phyloP scores from a whole-genome alignment of 2,329 filamentous ascomycete species.

The Colletotrichum camelliae region DNA sequence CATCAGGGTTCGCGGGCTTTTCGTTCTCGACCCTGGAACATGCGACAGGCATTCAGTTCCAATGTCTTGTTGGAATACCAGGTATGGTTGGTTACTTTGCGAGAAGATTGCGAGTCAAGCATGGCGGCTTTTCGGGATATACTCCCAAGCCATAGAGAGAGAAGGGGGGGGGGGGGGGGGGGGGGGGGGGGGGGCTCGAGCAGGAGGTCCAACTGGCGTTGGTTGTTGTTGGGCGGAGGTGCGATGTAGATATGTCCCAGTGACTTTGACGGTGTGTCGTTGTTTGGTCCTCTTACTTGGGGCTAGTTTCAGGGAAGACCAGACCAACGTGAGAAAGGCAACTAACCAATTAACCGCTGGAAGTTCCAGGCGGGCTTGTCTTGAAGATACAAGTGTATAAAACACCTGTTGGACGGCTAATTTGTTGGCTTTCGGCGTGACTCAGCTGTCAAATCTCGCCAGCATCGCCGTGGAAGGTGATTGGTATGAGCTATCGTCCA shows the following conservation, averaged over 20 bases:
- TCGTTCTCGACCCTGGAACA: background rate
- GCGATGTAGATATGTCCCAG: background rate
- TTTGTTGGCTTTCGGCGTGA: background rate
- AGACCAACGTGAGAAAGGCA: background rate
- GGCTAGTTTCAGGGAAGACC: background rate
- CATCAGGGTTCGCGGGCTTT: background rate
- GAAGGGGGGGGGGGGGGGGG: too few relatives aligned
- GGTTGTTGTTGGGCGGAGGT: background rate
- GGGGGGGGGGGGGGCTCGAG: too few relatives aligned
- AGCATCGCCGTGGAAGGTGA: background rate
- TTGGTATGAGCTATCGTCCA: background rate
- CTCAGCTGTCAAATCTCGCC: rapidly evolving
- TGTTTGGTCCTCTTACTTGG: background rate
- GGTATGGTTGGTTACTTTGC: background rate
- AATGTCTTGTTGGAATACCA: background rate
- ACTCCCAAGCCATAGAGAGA: background rate
- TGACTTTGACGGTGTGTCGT: background rate
- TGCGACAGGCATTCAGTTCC: background rate
- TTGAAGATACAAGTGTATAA: background rate
- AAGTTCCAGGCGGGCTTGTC: background rate
- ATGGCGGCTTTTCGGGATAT: background rate
- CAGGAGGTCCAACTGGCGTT: background rate
- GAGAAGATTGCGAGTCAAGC: background rate
- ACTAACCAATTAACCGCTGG: background rate
- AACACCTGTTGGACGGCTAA: background rate